These are phyloP conservation scores for Trichoderma polysporum DNA, from an alignment of 2,329 filamentous ascomycete genomes.

Conservation along the genomic window DNA sequence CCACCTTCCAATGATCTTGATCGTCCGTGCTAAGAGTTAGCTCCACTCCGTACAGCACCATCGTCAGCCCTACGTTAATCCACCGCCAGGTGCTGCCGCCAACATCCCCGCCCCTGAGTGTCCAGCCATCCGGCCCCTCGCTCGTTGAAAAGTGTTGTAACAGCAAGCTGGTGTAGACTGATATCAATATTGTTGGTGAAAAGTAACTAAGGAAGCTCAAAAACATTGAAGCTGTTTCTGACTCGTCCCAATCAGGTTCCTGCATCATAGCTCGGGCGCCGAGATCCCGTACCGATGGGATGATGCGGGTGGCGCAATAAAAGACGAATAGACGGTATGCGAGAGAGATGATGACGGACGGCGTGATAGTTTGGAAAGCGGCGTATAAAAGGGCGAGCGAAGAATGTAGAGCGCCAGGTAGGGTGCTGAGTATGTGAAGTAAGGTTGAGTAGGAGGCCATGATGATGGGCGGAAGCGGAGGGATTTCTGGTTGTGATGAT, in stretches of 20 bases:
- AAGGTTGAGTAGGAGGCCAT: constrained; percentile 98
- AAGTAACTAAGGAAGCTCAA: constrained; percentile 89
- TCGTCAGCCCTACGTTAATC: constrained; percentile 87
- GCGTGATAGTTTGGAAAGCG: constrained; percentile 92
- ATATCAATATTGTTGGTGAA: constrained; percentile 88
- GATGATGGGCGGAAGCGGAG: constrained; percentile 93
- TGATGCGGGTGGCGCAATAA: constrained; percentile 93
- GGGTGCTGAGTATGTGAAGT: constrained; percentile 74
- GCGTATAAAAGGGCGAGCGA: constrained; percentile 84
- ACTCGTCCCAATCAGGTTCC: constrained; percentile 82
- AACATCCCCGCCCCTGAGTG: constrained; percentile 72
- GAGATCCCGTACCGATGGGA: constrained; percentile 85
- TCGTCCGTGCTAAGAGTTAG: constrained; percentile 83
- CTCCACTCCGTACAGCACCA: constrained; percentile 87
- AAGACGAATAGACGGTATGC: constrained; percentile 93
- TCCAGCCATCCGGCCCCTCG: constrained; percentile 75
- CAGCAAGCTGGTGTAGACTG: constrained; percentile 92
- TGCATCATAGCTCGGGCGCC: constrained; percentile 80
- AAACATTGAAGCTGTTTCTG: constrained; percentile 75
- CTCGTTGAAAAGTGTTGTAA: constrained; percentile 91
- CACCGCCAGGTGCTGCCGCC: constrained; percentile 90
- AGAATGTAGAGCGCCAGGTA: constrained; percentile 82
- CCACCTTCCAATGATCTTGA: constrained; percentile 92
- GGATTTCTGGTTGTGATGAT: constrained; percentile 76
- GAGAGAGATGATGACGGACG: constrained; percentile 92